A percentile compares a stretch with the other conserved stretches of the same genome.
phyloP scores from a whole-genome alignment of 805 yeast genomes.

The Naumovozyma baii region DNA sequence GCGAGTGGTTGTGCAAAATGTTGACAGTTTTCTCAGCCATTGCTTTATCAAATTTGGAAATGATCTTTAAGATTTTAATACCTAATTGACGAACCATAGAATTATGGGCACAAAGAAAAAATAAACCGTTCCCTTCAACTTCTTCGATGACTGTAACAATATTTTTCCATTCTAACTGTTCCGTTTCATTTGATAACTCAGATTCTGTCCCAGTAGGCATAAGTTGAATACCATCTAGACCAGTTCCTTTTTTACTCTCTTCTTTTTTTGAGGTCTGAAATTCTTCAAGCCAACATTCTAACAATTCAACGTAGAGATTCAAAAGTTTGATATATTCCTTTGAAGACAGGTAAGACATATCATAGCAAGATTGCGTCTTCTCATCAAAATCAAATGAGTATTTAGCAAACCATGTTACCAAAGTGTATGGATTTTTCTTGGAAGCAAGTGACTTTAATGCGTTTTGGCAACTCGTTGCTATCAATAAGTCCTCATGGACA shows the following conservation, averaged over 20 bases:
- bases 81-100: slow-evolving; percentile 66
- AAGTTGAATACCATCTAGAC: slow-evolving; percentile 25
- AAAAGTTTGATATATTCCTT: slow-evolving; percentile 50
- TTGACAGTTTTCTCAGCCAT: slow-evolving; percentile 43
- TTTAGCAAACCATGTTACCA: slow-evolving; percentile 68
- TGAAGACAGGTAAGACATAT: slow-evolving; percentile 50
- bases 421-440: slow-evolving; percentile 55
- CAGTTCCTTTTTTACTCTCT: slow-evolving; percentile 24
- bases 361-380: slow-evolving; percentile 45
- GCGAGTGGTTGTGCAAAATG: slow-evolving; percentile 31
- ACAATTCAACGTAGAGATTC: slow-evolving; percentile 64
- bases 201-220: slow-evolving; percentile 12
- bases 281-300: slow-evolving; percentile 74
- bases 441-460: slow-evolving; percentile 61
- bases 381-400: slow-evolving; percentile 75
- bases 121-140: slow-evolving; percentile 90
- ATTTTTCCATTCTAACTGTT: slow-evolving; percentile 66
- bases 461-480: slow-evolving; percentile 52
- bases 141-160: slow-evolving; percentile 84
- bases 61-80: slow-evolving; percentile 59
- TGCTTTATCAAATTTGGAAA: slow-evolving; percentile 82
- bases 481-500: slow-evolving; percentile 52
- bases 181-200: slow-evolving; percentile 32
- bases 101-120: slow-evolving; percentile 84
- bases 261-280: slow-evolving; percentile 35